Evolutionary conservation across 176 grass and related monocot species (phyloP).

Genomic region (Pontederia paniculata): DNA sequence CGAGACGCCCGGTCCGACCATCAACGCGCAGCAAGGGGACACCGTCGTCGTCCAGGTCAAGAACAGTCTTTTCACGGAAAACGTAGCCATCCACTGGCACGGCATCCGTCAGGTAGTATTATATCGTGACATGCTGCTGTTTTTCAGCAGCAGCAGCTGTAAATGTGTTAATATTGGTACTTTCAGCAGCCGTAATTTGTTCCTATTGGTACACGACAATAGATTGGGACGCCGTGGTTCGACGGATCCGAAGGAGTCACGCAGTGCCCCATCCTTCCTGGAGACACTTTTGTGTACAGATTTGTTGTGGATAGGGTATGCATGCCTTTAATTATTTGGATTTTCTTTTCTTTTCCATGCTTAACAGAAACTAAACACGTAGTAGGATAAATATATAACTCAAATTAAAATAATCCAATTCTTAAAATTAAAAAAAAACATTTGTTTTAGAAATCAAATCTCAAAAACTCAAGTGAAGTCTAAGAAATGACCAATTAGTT

Average conservation of each 20-base stretch:
- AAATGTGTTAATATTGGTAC: neutral
- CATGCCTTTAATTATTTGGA: too few species aligned
- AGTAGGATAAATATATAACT: too few species aligned
- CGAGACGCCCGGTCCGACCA: slow-evolving; percentile 44
- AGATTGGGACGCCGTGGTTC: slow-evolving; percentile 62
- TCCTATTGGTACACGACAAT: neutral
- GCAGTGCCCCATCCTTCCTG: slow-evolving; percentile 54
- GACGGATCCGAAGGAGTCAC: slow-evolving; percentile 75
- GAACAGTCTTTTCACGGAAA: slow-evolving; percentile 58
- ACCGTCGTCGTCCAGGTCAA: slow-evolving; percentile 46
- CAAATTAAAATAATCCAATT: too few species aligned
- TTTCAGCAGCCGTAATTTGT: neutral
- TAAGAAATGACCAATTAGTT: too few species aligned
- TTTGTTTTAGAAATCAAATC: too few species aligned
- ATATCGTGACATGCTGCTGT: neutral
- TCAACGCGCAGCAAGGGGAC: slow-evolving; percentile 51
- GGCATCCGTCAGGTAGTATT: slow-evolving; percentile 44
- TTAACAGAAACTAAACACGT: too few species aligned
- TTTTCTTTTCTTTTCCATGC: too few species aligned
- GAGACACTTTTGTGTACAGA: slow-evolving; percentile 45
- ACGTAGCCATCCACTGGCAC: slow-evolving; percentile 85
- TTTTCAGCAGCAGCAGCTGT: neutral
- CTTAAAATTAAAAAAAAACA: too few species aligned
- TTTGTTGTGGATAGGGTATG: slow-evolving; percentile 58
- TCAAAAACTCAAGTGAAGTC: too few species aligned